Evolutionary conservation across 2,329 filamentous ascomycete species (phyloP).

Genomic region (Colletotrichum lini): DNA sequence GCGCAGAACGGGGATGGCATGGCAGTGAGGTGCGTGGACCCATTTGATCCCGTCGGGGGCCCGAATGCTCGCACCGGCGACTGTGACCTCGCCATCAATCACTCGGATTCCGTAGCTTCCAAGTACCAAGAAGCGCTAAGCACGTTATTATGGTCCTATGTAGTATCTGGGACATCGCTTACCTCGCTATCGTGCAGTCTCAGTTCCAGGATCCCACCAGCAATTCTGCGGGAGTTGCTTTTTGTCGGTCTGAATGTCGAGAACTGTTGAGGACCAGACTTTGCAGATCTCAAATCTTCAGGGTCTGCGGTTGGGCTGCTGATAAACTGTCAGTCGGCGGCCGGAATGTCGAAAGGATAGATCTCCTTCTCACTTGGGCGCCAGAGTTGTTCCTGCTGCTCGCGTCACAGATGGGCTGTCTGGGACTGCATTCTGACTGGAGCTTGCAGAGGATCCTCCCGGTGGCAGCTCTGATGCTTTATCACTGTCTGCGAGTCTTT

Average conservation of each 20-base stretch:
- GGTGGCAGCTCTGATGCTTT: neutral
- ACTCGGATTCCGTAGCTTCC: constrained; percentile 79
- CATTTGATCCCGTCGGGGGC: constrained; percentile 63
- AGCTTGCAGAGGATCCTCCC: neutral
- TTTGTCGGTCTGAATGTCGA: constrained; percentile 63
- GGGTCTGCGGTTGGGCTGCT: neutral
- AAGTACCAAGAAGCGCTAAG: constrained; percentile 72
- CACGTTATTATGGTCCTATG: constrained; percentile 40
- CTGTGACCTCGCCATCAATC: constrained; percentile 71
- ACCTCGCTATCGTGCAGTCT: constrained; percentile 66
- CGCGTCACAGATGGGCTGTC: neutral
- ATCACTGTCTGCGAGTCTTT: constrained; percentile 6
- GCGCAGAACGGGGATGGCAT: constrained; percentile 78
- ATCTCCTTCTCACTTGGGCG: neutral
- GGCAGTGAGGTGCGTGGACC: constrained; percentile 77
- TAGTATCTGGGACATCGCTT: constrained; percentile 9
- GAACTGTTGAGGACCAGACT: constrained; percentile 49
- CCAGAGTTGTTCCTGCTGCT: neutral
- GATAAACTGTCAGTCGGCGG: neutral
- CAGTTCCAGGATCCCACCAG: constrained; percentile 58
- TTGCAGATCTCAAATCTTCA: neutral
- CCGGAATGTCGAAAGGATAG: no score
- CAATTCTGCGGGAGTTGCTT: constrained; percentile 58
- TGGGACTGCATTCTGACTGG: neutral
- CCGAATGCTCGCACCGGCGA: constrained; percentile 75